Conservation (phyloP, 768 basidiomycete genomes). For the Heimioporus sp. region DNA sequence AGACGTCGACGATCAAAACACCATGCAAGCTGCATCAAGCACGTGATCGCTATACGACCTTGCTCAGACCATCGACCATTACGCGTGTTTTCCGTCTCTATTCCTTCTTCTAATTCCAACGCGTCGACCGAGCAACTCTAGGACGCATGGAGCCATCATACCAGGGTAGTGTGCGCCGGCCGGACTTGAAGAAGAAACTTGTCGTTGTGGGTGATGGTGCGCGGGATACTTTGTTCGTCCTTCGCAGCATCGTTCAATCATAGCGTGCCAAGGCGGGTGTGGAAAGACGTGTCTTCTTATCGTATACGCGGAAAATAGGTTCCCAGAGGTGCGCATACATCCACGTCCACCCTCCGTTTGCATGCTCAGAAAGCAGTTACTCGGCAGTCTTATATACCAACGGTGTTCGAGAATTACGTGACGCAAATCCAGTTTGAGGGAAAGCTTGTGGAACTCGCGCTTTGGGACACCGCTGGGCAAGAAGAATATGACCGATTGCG, state of each 20-base stretch:
- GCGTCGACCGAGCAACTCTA: background rate
- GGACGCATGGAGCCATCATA: slow-evolving; percentile 25
- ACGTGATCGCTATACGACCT: slow-evolving; percentile 13
- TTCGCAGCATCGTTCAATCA: slow-evolving; percentile 24
- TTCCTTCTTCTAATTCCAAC: background rate
- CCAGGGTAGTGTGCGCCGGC: slow-evolving; percentile 44
- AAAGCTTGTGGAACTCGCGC: slow-evolving; percentile 90
- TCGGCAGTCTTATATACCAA: slow-evolving; percentile 82
- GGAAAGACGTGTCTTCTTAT: slow-evolving; percentile 96
- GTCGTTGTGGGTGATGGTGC: slow-evolving; percentile 88
- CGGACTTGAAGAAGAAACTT: slow-evolving; percentile 83
- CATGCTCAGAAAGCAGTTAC: slow-evolving; percentile 18
- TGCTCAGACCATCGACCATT: background rate
- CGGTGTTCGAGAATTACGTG: slow-evolving; percentile 93
- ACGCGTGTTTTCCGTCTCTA: slow-evolving; percentile 5
- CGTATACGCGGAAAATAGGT: slow-evolving; percentile 94
- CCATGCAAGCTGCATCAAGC: background rate
- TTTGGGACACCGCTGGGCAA: slow-evolving; percentile 98
- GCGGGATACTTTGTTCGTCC: slow-evolving; percentile 32
- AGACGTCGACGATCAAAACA: background rate
- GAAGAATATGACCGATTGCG: slow-evolving; percentile 93
- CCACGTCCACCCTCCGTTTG: background rate
- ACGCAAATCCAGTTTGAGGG: slow-evolving; percentile 84
- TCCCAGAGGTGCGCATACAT: slow-evolving; percentile 74
- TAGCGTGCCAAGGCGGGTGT: slow-evolving; percentile 60